phyloP scores from a whole-genome alignment of 2,329 filamentous ascomycete genomes.

The Chrysoporthe austroafricana region DNA sequence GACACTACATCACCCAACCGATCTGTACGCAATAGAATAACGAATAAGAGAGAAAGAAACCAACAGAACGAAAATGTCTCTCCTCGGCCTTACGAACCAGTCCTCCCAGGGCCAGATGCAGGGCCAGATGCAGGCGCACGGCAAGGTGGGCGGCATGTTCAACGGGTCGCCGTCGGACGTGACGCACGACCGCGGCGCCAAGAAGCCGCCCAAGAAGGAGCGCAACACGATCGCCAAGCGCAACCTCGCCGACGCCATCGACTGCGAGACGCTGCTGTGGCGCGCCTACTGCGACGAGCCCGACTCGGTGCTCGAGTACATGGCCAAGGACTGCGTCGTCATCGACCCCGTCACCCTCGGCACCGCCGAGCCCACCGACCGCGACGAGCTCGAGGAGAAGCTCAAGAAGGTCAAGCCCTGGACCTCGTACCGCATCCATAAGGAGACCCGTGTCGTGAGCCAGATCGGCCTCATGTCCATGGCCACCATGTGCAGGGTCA shows the following conservation, averaged over 20 bases:
- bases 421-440: constrained; percentile 39
- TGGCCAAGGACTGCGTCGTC: constrained; percentile 44
- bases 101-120: constrained; percentile 3
- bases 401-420: constrained; percentile 36
- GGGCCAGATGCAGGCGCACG: constrained; percentile 1
- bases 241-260: constrained; percentile 42
- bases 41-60: not conserved
- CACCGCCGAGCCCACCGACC: constrained; percentile 33
- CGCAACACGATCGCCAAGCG: constrained; percentile 45
- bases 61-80: constrained; percentile 3
- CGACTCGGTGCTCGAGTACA: constrained; percentile 41
- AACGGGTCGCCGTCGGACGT: constrained; percentile 27
- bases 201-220: constrained; percentile 34
- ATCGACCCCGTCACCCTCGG: constrained; percentile 41
- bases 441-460: constrained; percentile 39
- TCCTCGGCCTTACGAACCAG: not conserved
- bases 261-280: constrained; percentile 45
- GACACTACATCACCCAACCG: not conserved
- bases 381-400: constrained; percentile 37
- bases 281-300: constrained; percentile 44
- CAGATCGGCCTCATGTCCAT: constrained; percentile 46
- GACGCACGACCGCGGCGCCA: constrained; percentile 31
- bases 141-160: constrained; percentile 25
- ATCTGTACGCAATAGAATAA: not conserved
- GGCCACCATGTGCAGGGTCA: constrained; percentile 40